Conservation (phyloP, 495 filamentous ascomycete genomes). For the Neurospora sp. region DNA sequence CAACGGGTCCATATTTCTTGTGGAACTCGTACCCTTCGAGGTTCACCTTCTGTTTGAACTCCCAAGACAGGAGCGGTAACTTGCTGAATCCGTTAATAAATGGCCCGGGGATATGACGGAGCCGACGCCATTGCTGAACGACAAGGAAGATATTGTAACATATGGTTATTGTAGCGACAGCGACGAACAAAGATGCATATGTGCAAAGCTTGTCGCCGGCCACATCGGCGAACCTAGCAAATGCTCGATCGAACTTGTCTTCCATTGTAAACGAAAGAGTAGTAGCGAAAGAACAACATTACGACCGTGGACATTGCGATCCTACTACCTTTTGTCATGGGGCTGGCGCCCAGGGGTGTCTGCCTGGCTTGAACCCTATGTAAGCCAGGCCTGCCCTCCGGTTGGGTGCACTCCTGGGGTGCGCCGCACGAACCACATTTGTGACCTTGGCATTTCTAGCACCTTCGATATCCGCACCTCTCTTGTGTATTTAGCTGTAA, state of each 20-base stretch:
- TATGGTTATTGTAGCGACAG: not conserved
- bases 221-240: not conserved
- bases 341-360: too few relatives aligned
- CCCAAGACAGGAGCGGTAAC: slow-evolving; percentile 3
- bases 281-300: too few relatives aligned
- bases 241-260: not conserved
- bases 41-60: slow-evolving; percentile 2
- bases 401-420: too few relatives aligned
- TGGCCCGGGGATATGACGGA: slow-evolving; percentile 10
- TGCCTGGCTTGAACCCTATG: too few relatives aligned
- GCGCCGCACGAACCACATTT: too few relatives aligned
- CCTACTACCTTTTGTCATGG: too few relatives aligned
- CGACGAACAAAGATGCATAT: not conserved
- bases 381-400: too few relatives aligned
- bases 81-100: not conserved
- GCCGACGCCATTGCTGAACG: not conserved
- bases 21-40: slow-evolving; percentile 6
- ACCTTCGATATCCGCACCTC: too few relatives aligned
- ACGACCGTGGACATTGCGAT: too few relatives aligned
- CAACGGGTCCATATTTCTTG: slow-evolving; percentile 13
- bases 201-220: not conserved
- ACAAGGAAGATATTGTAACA: not conserved
- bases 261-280: too few relatives aligned
- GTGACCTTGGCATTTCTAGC: too few relatives aligned
- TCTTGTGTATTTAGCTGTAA: too few relatives aligned